Base-by-base conservation (phyloP, 1,139 yeast species). In the Suzukiozyma palmioleophila region DNA sequence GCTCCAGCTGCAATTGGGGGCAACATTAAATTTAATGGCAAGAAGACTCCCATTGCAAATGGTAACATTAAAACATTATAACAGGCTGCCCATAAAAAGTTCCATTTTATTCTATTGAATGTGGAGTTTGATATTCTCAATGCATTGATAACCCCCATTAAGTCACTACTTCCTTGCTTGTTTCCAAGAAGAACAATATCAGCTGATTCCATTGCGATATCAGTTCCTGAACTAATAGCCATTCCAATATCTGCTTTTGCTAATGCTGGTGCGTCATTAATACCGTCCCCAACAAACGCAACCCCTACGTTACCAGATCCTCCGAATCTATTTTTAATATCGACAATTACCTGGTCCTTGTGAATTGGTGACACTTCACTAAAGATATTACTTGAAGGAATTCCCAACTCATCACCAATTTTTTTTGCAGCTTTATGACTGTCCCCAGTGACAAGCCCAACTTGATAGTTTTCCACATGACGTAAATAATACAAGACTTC, bases 371-470 rank as follows among this genome's bases (percentile, higher is more conserved):
- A 69, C 1, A 87, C 79, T 44, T 83, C 89, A 40, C 94, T 81
- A 68, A 81, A 86, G 3, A 87, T 80, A 51, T 84, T 79, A 6
- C 71, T 65, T 7, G 60, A 56, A 0, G 82, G 75, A 15, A 94
- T 83, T 1, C 89, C 94, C 35, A 88, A 75, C 39, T 76, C 73
- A 9, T 57, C 51, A 0, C 95, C 96, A 29, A 88, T 77, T 40
- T 72, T 70, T 30, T 64, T 56, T 0, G 96, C 95, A 1, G 86
- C 79, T 21, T 66, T 66, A 6, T 59, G 60, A 43, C 79, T 77
- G 57, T 92, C 99, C 34, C 99, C 99, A 1, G 96, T 88, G 1
- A 92, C 86, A 78, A 92, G 82, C 7, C 90, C 95, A n/a, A 89
- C 81, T 10, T 74, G 69, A 50, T 79, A 75, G 0, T 85, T 83